Evolutionary conservation across 805 yeast genomes (phyloP).

Genomic region (Barnettozyma sp.): DNA sequence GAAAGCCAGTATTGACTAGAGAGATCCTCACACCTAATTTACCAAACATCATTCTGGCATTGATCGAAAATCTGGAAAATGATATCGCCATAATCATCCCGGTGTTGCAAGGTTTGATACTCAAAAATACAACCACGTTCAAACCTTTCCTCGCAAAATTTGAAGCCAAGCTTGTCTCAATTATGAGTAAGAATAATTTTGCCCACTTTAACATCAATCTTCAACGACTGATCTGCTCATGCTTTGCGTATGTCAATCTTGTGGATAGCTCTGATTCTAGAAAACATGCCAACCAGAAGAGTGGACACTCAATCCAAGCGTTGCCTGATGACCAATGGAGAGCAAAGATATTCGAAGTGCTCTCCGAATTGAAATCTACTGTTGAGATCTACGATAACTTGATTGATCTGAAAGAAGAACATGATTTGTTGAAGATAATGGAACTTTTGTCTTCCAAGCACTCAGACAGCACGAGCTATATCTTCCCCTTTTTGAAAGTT

Average conservation of each 20-base stretch:
- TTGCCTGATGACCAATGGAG: constrained; percentile 40
- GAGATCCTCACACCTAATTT: constrained; percentile 78
- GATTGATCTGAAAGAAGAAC: constrained; percentile 50
- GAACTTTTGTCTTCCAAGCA: constrained; percentile 33
- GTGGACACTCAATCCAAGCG: constrained; percentile 26
- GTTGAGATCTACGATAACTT: constrained; percentile 52
- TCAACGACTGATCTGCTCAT: constrained; percentile 37
- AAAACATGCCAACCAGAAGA: constrained; percentile 22
- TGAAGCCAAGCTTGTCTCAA: constrained; percentile 36
- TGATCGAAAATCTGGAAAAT: constrained; percentile 40
- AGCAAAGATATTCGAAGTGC: constrained; percentile 38
- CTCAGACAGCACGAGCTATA: constrained; percentile 17
- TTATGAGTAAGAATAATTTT: constrained; percentile 31
- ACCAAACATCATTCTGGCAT: constrained; percentile 48
- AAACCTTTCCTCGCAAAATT: constrained; percentile 69
- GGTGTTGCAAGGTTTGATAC: constrained; percentile 37
- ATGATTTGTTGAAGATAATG: constrained; percentile 37
- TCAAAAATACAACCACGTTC: constrained; percentile 67
- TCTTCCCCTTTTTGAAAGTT: constrained; percentile 45
- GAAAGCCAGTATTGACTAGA: constrained; percentile 78
- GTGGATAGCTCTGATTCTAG: constrained; percentile 44
- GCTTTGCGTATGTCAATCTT: constrained; percentile 50
- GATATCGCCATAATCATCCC: constrained; percentile 30
- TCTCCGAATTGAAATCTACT: constrained; percentile 50
- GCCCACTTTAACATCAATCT: constrained; percentile 34